phyloP scores from a whole-genome alignment of 306 rosid species.

The Macrotyloma uniflorum region DNA sequence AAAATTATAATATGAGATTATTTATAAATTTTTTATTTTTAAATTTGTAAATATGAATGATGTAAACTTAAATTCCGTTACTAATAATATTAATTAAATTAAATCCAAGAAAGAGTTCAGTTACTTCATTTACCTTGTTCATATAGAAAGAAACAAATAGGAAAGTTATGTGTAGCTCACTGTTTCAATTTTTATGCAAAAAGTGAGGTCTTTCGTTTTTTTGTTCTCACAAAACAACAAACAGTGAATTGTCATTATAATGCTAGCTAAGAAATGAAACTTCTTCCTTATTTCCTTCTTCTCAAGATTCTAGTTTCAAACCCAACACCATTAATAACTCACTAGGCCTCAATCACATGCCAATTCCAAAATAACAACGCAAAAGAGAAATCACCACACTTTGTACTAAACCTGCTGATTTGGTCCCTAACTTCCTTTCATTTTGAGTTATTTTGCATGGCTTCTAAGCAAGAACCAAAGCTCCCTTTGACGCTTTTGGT shows the following conservation, averaged over 20 bases:
- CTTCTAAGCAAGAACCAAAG: conserved; percentile 19
- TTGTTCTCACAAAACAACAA: not conserved
- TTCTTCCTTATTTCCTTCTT: conserved; percentile 14
- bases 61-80: too few relatives aligned
- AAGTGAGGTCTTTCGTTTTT: not conserved
- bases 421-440: not conserved
- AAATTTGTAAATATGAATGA: too few relatives aligned
- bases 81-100: too few relatives aligned
- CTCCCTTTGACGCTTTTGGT: conserved; percentile 35
- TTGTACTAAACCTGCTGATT: not conserved
- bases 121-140: too few relatives aligned
- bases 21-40: too few relatives aligned
- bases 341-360: not conserved
- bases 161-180: conserved; percentile 22
- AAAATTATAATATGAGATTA: too few relatives aligned
- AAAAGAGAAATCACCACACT: not conserved
- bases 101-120: too few relatives aligned
- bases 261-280: conserved; percentile 14
- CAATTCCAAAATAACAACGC: not conserved
- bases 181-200: not conserved
- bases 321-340: conserved; percentile 6
- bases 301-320: not conserved
- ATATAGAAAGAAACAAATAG: not conserved
- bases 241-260: not conserved
- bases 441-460: conserved; percentile 25